Percentiles rank a stretch among this genome's conserved stretches.
Evolutionary conservation across 139 green algal genomes (phyloP).

Genomic region (Chlamydomonas applanata): DNA sequence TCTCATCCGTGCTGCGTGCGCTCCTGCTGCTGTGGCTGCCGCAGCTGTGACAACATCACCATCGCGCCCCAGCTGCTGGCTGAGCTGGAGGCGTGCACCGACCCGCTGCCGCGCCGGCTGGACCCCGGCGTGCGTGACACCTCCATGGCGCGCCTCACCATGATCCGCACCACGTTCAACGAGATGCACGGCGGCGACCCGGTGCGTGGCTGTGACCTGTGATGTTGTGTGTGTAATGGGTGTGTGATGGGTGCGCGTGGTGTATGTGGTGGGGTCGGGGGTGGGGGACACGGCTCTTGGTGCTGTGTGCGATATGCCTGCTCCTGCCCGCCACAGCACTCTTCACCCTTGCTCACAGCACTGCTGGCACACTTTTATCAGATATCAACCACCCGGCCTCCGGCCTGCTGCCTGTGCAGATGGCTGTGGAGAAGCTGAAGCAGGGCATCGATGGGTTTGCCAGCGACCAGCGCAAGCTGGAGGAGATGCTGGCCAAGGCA

Average conservation of each 20-base stretch:
- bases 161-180: slow-evolving; percentile 52
- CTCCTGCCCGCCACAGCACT: no score
- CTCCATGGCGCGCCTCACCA: slow-evolving; percentile 4
- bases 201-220: slow-evolving; percentile 9
- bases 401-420: slow-evolving; percentile 34
- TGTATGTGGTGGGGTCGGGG: no score
- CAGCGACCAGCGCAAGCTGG: slow-evolving; percentile 60
- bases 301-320: no score
- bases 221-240: no score
- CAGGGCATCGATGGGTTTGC: slow-evolving; percentile 82
- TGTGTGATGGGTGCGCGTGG: no score
- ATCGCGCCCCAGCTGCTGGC: slow-evolving; percentile 80
- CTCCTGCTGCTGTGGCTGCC: not conserved
- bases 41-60: slow-evolving; percentile 89
- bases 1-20: no score
- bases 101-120: slow-evolving; percentile 71
- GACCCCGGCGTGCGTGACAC: slow-evolving; percentile 32
- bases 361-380: no score
- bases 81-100: slow-evolving; percentile 70
- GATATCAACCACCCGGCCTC: not conserved
- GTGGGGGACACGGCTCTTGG: no score
- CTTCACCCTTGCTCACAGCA: no score
- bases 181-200: slow-evolving; percentile 65
- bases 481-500: slow-evolving; percentile 49
- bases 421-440: slow-evolving; percentile 86